Base-by-base conservation (phyloP, 2,329 filamentous ascomycete species). In the Cordyceps militaris region DNA sequence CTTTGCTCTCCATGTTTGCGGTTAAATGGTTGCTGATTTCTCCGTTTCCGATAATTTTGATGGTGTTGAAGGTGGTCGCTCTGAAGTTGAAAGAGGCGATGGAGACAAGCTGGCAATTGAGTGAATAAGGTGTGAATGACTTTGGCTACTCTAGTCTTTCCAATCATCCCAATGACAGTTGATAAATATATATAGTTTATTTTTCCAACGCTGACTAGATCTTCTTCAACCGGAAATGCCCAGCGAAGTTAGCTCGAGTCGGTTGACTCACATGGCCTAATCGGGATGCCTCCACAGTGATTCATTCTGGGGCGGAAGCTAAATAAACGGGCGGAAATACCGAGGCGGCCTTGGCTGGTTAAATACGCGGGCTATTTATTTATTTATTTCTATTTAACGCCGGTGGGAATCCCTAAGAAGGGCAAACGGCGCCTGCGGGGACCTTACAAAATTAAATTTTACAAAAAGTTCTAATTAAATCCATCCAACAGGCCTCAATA, bases 1-100 rank as follows among this genome's bases (percentile, higher is more conserved):
- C 46, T 60, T 63, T 61, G 24, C 51, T 58, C 13, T 56, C 58
- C 58, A 59, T 56, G n/a, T 38, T 53, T 2, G 42, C 38, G n/a
- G 13, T 19, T 38, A 7, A 10, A 13, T 52, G 28, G 23, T n/a
- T 14, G 53, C 14, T 42, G 53, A 19, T 52, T 34, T 24, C 19
- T 49, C 43, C 50, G 19, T 13, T 43, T 23, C 36, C 57, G 21
- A 43, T 28, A 49, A 59, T 55, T 34, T 49, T 59, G 50, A 40
- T 26, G 50, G 50, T 55, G 24, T 50, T 48, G 19, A 43, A 19
- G 8, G 11, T 42, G 23, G 36, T 14, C n/a, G 4, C 19, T 56
- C n/a, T 4, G 50, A 36, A 10, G n/a, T 19, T 13, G 11, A 34
- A 26, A 28, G n/a, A 55, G 21, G 40, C 52, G 24, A 13, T 2